phyloP scores from a whole-genome alignment of 768 basidiomycete species.

The Megacollybia marginata region DNA sequence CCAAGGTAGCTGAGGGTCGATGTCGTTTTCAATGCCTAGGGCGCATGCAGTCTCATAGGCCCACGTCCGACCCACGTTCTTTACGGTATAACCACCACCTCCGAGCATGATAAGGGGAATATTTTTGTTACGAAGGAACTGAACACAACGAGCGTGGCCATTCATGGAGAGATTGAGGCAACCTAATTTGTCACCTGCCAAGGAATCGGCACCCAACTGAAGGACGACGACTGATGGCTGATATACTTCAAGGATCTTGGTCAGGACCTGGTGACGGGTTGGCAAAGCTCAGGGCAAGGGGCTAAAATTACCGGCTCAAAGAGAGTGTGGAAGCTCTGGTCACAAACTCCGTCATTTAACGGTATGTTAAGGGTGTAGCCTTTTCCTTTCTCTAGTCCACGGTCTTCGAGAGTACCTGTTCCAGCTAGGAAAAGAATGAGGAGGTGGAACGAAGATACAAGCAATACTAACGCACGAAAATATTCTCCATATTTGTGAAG shows the following conservation, averaged over 20 bases:
- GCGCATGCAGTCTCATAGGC: slow-evolving; percentile 96
- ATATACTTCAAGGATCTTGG: slow-evolving; percentile 81
- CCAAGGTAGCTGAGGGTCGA: slow-evolving; percentile 76
- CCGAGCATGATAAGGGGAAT: slow-evolving; percentile 88
- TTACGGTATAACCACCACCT: slow-evolving; percentile 95
- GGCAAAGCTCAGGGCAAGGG: background rate
- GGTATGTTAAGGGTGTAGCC: slow-evolving; percentile 93
- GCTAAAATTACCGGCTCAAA: slow-evolving; percentile 74
- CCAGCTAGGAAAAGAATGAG: slow-evolving; percentile 71
- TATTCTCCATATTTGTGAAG: slow-evolving; percentile 98
- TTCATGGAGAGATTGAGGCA: slow-evolving; percentile 96
- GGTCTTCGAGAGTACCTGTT: slow-evolving; percentile 77
- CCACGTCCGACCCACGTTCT: slow-evolving; percentile 94
- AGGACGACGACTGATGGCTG: slow-evolving; percentile 83
- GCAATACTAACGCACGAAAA: slow-evolving; percentile 72
- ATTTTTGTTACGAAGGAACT: slow-evolving; percentile 75
- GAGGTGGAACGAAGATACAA: slow-evolving; percentile 49
- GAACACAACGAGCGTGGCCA: slow-evolving; percentile 88
- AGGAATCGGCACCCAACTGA: slow-evolving; percentile 94
- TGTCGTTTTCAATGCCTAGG: slow-evolving; percentile 74
- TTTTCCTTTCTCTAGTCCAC: slow-evolving; percentile 75
- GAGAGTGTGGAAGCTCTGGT: slow-evolving; percentile 80
- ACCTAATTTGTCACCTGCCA: slow-evolving; percentile 92
- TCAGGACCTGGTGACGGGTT: slow-evolving; percentile 52
- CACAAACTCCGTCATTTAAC: slow-evolving; percentile 88